Conservation (phyloP, 768 basidiomycete genomes). For the Tulasnella sp. region DNA sequence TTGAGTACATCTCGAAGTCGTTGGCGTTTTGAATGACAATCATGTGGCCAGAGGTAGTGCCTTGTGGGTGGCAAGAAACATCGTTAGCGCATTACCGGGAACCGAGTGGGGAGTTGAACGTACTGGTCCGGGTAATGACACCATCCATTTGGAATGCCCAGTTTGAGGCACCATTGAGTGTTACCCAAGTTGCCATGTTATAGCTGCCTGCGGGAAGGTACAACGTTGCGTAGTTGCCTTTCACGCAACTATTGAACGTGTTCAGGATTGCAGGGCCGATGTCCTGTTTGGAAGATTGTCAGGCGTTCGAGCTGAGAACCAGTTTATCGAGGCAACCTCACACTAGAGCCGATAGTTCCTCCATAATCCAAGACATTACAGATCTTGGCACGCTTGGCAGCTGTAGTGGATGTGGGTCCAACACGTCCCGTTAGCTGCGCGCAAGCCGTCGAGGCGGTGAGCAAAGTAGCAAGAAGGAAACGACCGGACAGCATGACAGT, state of each 20-base stretch:
- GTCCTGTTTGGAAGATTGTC: constrained; percentile 35
- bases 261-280: constrained; percentile 43
- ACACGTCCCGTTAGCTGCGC: constrained; percentile 10
- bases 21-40: constrained; percentile 43
- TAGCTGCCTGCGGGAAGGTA: constrained; percentile 43
- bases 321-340: neutral
- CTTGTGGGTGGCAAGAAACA: neutral
- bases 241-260: constrained; percentile 44
- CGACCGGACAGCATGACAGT: neutral
- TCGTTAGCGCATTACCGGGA: neutral
- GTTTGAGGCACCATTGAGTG: constrained; percentile 40
- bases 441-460: neutral
- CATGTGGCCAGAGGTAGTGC: constrained; percentile 43
- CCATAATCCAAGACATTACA: constrained; percentile 44
- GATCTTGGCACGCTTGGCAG: constrained; percentile 36
- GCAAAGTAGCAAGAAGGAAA: neutral
- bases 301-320: neutral
- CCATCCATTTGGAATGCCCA: constrained; percentile 45
- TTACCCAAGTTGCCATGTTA: constrained; percentile 43
- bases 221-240: constrained; percentile 38
- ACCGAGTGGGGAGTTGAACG: no score
- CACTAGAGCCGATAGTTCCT: constrained; percentile 41
- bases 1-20: constrained; percentile 45
- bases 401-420: constrained; percentile 22
- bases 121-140: constrained; percentile 42